Evolutionary conservation across 768 basidiomycete species (phyloP), one percentile per base, ranked within the genome.

Genomic region (Lactarius psammicola): DNA sequence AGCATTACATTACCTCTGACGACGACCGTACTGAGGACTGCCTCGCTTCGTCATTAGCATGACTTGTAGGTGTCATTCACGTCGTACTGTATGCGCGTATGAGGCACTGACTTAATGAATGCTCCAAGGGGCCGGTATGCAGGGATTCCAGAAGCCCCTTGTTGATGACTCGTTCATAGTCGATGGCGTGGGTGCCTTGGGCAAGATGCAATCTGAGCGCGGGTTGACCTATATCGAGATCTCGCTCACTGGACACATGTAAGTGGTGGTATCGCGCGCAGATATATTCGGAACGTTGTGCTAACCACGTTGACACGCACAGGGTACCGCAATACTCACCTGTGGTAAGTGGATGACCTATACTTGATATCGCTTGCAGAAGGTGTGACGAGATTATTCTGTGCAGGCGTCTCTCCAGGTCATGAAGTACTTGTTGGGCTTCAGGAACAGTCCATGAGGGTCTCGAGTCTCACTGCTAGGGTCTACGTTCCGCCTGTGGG

Each of bases 111-210:
- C 44, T 23, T 33, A 51, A 53, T 60, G 59, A 17, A 36, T 34
- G 31, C 23, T 26, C 76, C 74, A 78, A 84, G 84, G 85, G 89
- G 78, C 78, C 64, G 87, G 87, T 0, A 38, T 77, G 63, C 89
- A 91, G 77, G 89, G 89, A 0, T 91, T 91, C 83, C 88, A 87
- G 67, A 85, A 81, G 0, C 87, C 87, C 6, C 87, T 90, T 54
- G 72, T 74, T 17, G 76, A 82, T 36, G 88, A 90, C 68, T 87
- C 83, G 66, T 87, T 91, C 77, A 73, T 89, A 62, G 83, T 91
- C 60, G 87, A 89, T 62, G 87, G 85, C 20, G 79, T 90, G 56
- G 89, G 89, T 31, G 81, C 88, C 3, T 77, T 85, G 30, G 90
- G 89, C 0, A 87, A 76, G 2, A 77, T 82, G 64, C 89, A 90